phyloP scores from a whole-genome alignment of 257 asterid genomes.

The Solanum dulcamara region DNA sequence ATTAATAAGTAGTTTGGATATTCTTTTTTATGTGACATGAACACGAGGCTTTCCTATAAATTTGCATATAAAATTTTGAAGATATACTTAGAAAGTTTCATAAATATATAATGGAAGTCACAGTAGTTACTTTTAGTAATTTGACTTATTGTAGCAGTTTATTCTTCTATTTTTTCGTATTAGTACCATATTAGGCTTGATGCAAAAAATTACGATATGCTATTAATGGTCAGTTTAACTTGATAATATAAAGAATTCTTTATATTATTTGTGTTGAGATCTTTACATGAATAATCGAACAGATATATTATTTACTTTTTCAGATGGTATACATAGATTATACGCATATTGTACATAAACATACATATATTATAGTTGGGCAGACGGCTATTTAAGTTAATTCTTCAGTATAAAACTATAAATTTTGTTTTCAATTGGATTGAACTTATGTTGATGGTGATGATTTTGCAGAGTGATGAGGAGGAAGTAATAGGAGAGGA shows the following conservation, averaged over 20 bases:
- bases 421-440: too few relatives aligned
- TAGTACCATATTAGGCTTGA: background rate
- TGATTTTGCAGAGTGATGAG: conserved; percentile 56
- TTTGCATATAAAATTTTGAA: too few relatives aligned
- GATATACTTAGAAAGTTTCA: too few relatives aligned
- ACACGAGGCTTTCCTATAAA: background rate
- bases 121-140: background rate
- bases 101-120: too few relatives aligned
- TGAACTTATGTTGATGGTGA: background rate
- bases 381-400: too few relatives aligned
- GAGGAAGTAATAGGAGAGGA: conserved; percentile 37
- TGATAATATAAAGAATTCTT: background rate
- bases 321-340: background rate
- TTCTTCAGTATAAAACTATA: too few relatives aligned
- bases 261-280: background rate
- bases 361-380: too few relatives aligned
- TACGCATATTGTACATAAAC: too few relatives aligned
- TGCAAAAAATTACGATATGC: background rate
- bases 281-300: background rate
- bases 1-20: background rate
- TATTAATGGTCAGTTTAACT: background rate
- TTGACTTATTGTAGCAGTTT: too few relatives aligned
- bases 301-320: background rate
- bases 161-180: too few relatives aligned
- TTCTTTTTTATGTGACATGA: background rate